phyloP scores from a whole-genome alignment of 176 grass and related monocot genomes.

The Thinopyrum elongatum region DNA sequence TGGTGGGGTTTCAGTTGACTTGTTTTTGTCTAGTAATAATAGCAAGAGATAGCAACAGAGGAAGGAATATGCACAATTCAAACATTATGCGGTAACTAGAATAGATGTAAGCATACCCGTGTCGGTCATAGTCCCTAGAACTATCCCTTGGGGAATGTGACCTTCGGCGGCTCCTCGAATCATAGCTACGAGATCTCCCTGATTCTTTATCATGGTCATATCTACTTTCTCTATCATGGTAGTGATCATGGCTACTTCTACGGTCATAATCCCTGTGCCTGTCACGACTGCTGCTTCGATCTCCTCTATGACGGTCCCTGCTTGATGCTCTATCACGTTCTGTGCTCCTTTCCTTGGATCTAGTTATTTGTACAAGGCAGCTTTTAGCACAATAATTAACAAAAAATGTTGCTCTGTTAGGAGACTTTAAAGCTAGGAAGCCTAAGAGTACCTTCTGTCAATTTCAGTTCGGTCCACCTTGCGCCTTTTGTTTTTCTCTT shows the following conservation, averaged over 20 bases:
- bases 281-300: slow-evolving; percentile 51
- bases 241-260: slow-evolving; percentile 64
- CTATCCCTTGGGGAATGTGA: slow-evolving; percentile 76
- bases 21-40: neutral
- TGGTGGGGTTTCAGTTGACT: neutral
- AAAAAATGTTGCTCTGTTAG: neutral
- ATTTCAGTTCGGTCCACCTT: slow-evolving; percentile 59
- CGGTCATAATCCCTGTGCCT: slow-evolving; percentile 69
- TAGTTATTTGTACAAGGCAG: slow-evolving; percentile 25
- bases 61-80: neutral
- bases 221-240: slow-evolving; percentile 59
- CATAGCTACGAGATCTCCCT: slow-evolving; percentile 58
- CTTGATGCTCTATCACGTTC: slow-evolving; percentile 64
- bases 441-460: slow-evolving; percentile 52
- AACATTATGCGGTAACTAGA: slow-evolving; percentile 19
- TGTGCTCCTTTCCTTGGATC: slow-evolving; percentile 75
- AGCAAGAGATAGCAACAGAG: neutral
- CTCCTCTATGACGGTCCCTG: slow-evolving; percentile 65
- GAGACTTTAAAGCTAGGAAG: slow-evolving; percentile 5
- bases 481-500: slow-evolving; percentile 77
- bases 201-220: slow-evolving; percentile 60
- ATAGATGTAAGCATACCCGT: slow-evolving; percentile 42
- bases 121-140: slow-evolving; percentile 59
- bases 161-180: slow-evolving; percentile 63
- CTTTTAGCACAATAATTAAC: neutral